Percentiles rank a stretch among this genome's conserved stretches.
Conservation (phyloP, 1,284 basidiomycete genomes). For the Irpex sp. region DNA sequence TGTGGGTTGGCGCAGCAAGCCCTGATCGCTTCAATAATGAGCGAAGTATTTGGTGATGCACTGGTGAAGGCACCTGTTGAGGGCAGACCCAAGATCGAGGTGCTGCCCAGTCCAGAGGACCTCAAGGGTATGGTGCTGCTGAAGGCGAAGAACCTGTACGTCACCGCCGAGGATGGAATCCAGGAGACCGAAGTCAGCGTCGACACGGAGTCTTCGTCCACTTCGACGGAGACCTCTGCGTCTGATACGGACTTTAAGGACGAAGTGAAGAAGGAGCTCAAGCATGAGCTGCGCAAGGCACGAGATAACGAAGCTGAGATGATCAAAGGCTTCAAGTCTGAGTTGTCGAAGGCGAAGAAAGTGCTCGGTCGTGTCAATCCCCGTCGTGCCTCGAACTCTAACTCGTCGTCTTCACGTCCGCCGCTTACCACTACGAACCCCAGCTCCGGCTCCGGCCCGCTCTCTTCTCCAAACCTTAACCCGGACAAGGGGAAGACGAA, state of each 20-base stretch:
- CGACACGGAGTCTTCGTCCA: slow-evolving; percentile 44
- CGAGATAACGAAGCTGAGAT: slow-evolving; percentile 26
- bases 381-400: slow-evolving; percentile 15
- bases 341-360: slow-evolving; percentile 34
- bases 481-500: slow-evolving; percentile 30
- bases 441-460: slow-evolving; percentile 2
- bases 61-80: slow-evolving; percentile 65
- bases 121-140: slow-evolving; percentile 81
- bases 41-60: slow-evolving; percentile 72
- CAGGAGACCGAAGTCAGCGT: slow-evolving; percentile 34
- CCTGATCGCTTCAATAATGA: slow-evolving; percentile 76
- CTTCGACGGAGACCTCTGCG: slow-evolving; percentile 40
- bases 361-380: slow-evolving; percentile 35
- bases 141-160: slow-evolving; percentile 74
- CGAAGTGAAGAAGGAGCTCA: slow-evolving; percentile 31
- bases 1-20: slow-evolving; percentile 85
- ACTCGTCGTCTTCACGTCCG: slow-evolving; percentile 2
- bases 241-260: slow-evolving; percentile 35
- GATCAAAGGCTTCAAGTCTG: slow-evolving; percentile 31
- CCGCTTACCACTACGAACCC: background rate
- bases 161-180: slow-evolving; percentile 37
- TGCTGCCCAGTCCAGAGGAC: slow-evolving; percentile 85
- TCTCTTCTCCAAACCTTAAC: background rate
- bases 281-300: slow-evolving; percentile 29
- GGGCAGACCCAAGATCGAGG: slow-evolving; percentile 43